These are phyloP conservation scores for Salicornia ramosissima DNA, from an alignment of 148 eudicot genomes.

Conservation along the genomic window DNA sequence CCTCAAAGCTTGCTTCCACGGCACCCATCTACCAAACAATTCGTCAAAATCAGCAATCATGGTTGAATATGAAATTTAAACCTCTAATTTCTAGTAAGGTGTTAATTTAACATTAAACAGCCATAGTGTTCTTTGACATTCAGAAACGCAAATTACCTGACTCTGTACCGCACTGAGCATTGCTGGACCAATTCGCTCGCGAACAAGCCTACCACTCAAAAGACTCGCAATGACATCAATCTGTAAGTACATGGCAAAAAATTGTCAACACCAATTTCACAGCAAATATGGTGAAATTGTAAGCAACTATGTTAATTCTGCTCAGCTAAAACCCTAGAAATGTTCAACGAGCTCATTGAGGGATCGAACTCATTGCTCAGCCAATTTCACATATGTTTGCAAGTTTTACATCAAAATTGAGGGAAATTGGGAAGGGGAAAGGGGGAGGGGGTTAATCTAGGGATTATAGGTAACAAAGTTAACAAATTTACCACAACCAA, in stretches of 20 bases:
- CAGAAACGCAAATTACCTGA: constrained; percentile 49
- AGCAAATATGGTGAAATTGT: not conserved
- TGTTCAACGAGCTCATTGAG: no score
- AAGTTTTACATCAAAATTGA: not conserved
- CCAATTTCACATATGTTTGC: not conserved
- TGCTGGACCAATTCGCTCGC: constrained; percentile 95
- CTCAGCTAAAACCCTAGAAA: not conserved
- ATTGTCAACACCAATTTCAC: not conserved
- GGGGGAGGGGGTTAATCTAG: no score
- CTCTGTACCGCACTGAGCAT: constrained; percentile 98
- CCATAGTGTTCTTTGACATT: not conserved
- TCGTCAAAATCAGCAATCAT: constrained; percentile 4
- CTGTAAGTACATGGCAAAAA: constrained; percentile 37
- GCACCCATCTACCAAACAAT: constrained; percentile 74
- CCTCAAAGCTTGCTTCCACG: constrained; percentile 72
- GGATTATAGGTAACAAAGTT: not conserved
- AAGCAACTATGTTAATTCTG: not conserved
- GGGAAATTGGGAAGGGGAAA: no score
- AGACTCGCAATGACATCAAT: constrained; percentile 96
- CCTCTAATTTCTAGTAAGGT: not conserved
- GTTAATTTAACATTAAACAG: not conserved
- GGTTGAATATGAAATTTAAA: not conserved
- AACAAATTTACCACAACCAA: not conserved
- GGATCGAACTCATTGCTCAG: not conserved
- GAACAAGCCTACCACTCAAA: constrained; percentile 91